Evolutionary conservation across 345 rosid species (phyloP).

Genomic region (Eutrema japonicum): DNA sequence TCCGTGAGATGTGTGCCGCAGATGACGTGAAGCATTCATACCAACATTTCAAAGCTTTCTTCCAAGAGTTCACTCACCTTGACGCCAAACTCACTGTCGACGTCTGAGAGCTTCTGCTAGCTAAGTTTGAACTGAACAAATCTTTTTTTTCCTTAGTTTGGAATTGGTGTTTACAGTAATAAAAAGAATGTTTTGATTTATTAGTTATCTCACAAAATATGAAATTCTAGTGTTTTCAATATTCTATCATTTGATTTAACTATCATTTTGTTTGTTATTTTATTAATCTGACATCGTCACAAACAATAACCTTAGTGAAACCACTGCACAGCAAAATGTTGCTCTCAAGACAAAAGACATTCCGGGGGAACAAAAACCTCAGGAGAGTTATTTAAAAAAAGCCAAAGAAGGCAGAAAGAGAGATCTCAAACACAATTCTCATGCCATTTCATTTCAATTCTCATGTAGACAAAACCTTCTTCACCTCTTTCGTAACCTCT

Average conservation of each 20-base stretch:
- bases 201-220: neutral
- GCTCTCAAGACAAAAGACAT: constrained; percentile 24
- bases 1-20: constrained; percentile 92
- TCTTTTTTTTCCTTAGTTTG: neutral
- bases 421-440: constrained; percentile 10
- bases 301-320: constrained; percentile 11
- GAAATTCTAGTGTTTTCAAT: neutral
- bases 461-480: constrained; percentile 64
- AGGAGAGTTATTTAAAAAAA: neutral
- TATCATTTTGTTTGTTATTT: neutral
- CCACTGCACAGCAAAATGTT: constrained; percentile 33
- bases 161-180: constrained; percentile 12
- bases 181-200: neutral
- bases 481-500: constrained; percentile 75
- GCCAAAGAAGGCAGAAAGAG: constrained; percentile 6
- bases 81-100: constrained; percentile 74
- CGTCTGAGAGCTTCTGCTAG: constrained; percentile 33
- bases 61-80: constrained; percentile 65
- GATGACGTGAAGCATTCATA: constrained; percentile 81
- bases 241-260: neutral
- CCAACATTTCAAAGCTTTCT: constrained; percentile 93
- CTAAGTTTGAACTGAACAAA: neutral
- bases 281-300: constrained; percentile 1
- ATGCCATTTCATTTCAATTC: constrained; percentile 2
- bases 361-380: constrained; percentile 24